Base-by-base conservation (phyloP, 2,329 filamentous ascomycete genomes). In the Amauroascus verrucosus region DNA sequence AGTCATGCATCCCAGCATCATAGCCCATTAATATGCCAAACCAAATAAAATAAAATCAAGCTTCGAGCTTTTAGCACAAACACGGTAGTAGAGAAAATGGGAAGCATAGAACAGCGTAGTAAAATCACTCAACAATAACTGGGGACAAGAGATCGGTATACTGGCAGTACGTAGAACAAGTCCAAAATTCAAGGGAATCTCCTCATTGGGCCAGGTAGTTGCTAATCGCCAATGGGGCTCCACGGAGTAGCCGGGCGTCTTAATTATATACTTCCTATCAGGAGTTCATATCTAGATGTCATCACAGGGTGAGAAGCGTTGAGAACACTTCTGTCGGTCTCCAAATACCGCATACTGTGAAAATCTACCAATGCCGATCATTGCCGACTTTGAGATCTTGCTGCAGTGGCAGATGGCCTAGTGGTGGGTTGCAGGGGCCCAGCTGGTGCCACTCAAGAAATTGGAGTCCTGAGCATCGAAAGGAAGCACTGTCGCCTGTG, bases 391-490 rank as follows among this genome's bases (percentile, higher is more conserved):
- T 20, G 8, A 32, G 13, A 22, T 13, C n/a, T 8, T 18, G 24
- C n/a, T 50, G 48, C 7, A 32, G 20, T 20, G 37, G 24, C 11
- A 16, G 33, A 49, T 22, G 26, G 28, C 6, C 32, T 41, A 50
- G 9, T 9, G 14, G 30, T 16, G 48, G 9, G 11, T 44, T 24
- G 40, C 48, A 44, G 48, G 48, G 48, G 11, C 16, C 48, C 48
- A 51, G 37, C 24, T 51, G 48, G 48, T 51, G 48, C 48, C 48
- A 44, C 48, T 44, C 28, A 45, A 44, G 30, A 51, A 44, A 14
- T 37, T 45, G 28, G 38, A 28, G 11, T 44, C 40, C 30, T 35
- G 38, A 9, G 26, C 28, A 35, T 44, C n/a, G 22, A 51, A 51
- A 33, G 38, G 13, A 37, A 24, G 48, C 32, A 14, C 28, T n/a